These are phyloP conservation scores for Alternaria triticimaculans DNA, from an alignment of 2,329 filamentous ascomycete genomes.

Conservation along the genomic window DNA sequence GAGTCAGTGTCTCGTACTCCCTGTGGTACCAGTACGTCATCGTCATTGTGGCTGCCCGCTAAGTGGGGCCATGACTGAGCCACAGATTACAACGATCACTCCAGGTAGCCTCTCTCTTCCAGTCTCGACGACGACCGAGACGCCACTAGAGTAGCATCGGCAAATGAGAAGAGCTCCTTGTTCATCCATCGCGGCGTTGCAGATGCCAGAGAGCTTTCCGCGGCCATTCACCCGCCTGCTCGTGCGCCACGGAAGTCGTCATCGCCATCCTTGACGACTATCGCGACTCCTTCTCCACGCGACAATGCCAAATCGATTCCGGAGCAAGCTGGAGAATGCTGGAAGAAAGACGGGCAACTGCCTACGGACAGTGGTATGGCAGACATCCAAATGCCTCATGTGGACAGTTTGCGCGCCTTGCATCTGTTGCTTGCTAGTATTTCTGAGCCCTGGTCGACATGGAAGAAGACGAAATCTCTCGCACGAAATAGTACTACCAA, in stretches of 20 bases:
- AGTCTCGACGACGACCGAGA: neutral
- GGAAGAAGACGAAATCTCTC: neutral
- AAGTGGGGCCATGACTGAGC: constrained; percentile 9
- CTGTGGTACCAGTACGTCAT: neutral
- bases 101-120: neutral
- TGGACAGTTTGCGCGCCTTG: constrained; percentile 25
- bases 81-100: constrained; percentile 1
- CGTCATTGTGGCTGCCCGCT: constrained; percentile 2
- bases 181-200: neutral
- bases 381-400: constrained; percentile 22
- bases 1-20: neutral
- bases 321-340: constrained; percentile 12
- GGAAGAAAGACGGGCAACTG: constrained; percentile 13
- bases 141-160: neutral
- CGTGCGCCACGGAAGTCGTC: neutral
- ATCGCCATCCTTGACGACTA: neutral
- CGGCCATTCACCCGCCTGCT: neutral
- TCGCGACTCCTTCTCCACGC: neutral
- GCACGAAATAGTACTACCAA: constrained; percentile 6
- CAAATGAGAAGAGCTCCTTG: neutral
- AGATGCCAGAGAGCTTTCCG: neutral
- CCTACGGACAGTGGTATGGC: constrained; percentile 10
- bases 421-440: constrained; percentile 20
- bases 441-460: constrained; percentile 3
- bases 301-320: constrained; percentile 12